Base-by-base conservation (phyloP, 148 eudicot genomes). In the Rhododendron henanense region DNA sequence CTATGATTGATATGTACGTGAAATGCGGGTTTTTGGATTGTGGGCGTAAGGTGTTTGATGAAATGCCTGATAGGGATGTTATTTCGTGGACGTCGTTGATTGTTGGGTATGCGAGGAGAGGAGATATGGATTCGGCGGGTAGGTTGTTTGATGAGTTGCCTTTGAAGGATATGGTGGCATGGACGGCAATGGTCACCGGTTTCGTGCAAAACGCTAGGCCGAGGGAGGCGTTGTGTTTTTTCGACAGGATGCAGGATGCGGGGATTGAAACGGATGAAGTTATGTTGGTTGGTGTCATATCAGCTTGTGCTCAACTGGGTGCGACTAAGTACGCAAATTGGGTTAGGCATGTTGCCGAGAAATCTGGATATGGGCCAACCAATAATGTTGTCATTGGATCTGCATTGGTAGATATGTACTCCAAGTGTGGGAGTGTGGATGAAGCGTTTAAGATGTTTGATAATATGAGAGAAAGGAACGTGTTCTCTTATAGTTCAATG, bases 221-320 rank as follows among this genome's bases (percentile, higher is more conserved):
- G 3, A 86, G 82, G 83, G 94, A 93, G 74, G 93, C 91, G 25
- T 86, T 91, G 85, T 87, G 83, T 53, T 81, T 88, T 77, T 93
- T 93, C 51, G 91, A 90, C 65, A 89, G 77, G 23, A 92, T 93
- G 95, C 88, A 71, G 67, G 44, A 81, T 10, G 83, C 59, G 44
- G 92, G 93, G 7, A 86, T 89, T 67, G 84, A 83, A n/a, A 83
- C 86, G 7, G 96, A 94, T 90, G 94, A 89, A 39, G 90, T 86
- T 23, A 90, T 91, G 0, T 85, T 94, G 85, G 91, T 88, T 84
- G 87, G 94, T 84, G 94, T 88, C 76, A 87, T 92, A 57, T 92
- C 94, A 2, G 94, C 94, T 31, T 94, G 94, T 85, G 93, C 93
- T 3, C 94, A 92, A 85, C 86, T 94, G 28, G 96, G 96, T 47